These are phyloP conservation scores for Ananas comosus DNA, from an alignment of 176 grass and related monocot genomes.

Conservation along the genomic window DNA sequence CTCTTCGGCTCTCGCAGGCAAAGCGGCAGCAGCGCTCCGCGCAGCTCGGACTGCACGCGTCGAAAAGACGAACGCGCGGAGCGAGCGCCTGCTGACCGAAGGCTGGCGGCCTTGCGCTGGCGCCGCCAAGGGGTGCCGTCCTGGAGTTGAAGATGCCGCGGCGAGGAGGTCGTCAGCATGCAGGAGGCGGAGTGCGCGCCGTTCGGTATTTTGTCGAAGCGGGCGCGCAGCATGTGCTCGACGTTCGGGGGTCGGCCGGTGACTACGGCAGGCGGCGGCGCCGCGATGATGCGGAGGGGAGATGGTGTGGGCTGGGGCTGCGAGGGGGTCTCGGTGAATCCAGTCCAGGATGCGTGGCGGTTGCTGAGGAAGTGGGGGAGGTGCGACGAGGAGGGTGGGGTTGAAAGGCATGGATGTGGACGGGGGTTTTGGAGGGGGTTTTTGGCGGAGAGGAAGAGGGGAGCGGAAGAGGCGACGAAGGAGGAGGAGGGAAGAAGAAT, in stretches of 20 bases:
- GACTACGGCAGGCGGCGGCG: constrained; percentile 2
- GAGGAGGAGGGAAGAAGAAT: constrained; percentile 7
- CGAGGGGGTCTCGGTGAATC: constrained; percentile 12
- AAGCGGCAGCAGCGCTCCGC: constrained; percentile 21
- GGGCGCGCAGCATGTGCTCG: constrained; percentile 34
- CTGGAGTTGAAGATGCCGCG: constrained; percentile 44
- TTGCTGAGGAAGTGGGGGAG: constrained; percentile 34
- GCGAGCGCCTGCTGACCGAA: constrained; percentile 30
- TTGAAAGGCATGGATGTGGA: constrained; percentile 8
- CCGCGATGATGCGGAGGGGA: constrained; percentile 15
- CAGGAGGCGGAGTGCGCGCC: constrained; percentile 5
- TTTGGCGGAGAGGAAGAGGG: constrained; percentile 9
- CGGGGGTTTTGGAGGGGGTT: no score
- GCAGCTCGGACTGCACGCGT: constrained; percentile 28
- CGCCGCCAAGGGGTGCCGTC: constrained; percentile 32
- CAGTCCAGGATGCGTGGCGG: constrained; percentile 36
- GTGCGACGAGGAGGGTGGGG: constrained; percentile 30
- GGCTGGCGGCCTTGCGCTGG: constrained; percentile 37
- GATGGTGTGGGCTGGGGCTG: constrained; percentile 28
- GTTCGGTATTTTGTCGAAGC: constrained; percentile 35
- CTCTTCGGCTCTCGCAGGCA: background rate
- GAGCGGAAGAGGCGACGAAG: background rate
- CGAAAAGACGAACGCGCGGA: constrained; percentile 31
- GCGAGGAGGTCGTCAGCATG: constrained; percentile 36
- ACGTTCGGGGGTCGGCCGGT: constrained; percentile 38